Evolutionary conservation across 2,329 filamentous ascomycete species (phyloP).

Genomic region (Aureobasidium lini): DNA sequence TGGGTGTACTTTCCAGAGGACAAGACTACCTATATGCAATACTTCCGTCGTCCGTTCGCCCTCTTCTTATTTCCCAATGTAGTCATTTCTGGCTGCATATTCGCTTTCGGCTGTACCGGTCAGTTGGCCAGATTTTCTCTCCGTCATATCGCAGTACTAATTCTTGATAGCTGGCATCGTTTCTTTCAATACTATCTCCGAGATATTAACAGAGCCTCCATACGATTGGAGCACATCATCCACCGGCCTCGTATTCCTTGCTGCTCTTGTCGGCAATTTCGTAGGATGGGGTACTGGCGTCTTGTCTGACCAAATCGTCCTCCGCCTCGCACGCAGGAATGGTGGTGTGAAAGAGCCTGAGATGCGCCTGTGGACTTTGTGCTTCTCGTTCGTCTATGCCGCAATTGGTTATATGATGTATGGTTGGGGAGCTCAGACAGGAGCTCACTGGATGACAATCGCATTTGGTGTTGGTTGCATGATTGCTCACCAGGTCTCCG

Average conservation of each 20-base stretch:
- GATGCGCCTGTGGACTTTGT: constrained; percentile 29
- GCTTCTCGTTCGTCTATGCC: constrained; percentile 27
- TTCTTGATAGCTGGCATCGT: constrained; percentile 27
- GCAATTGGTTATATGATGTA: constrained; percentile 33
- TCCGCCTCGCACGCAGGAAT: constrained; percentile 22
- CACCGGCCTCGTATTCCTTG: constrained; percentile 22
- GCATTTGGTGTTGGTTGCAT: constrained; percentile 32
- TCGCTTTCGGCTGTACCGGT: constrained; percentile 33
- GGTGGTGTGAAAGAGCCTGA: constrained; percentile 21
- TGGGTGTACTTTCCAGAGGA: constrained; percentile 28
- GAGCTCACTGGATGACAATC: constrained; percentile 30
- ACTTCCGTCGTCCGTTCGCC: constrained; percentile 34
- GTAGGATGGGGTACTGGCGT: constrained; percentile 30
- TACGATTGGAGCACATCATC: constrained; percentile 31
- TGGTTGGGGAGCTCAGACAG: constrained; percentile 31
- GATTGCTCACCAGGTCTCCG: constrained; percentile 35
- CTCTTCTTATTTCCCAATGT: constrained; percentile 35
- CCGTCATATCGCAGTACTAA: neutral
- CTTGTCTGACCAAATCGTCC: constrained; percentile 34
- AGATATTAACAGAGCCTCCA: constrained; percentile 29
- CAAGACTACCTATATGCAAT: constrained; percentile 32
- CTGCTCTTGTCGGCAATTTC: constrained; percentile 20
- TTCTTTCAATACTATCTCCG: constrained; percentile 34
- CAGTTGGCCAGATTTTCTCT: neutral
- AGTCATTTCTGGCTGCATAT: constrained; percentile 33